Conservation (phyloP, 2,329 filamentous ascomycete species). For the Penicillium janthinellum region DNA sequence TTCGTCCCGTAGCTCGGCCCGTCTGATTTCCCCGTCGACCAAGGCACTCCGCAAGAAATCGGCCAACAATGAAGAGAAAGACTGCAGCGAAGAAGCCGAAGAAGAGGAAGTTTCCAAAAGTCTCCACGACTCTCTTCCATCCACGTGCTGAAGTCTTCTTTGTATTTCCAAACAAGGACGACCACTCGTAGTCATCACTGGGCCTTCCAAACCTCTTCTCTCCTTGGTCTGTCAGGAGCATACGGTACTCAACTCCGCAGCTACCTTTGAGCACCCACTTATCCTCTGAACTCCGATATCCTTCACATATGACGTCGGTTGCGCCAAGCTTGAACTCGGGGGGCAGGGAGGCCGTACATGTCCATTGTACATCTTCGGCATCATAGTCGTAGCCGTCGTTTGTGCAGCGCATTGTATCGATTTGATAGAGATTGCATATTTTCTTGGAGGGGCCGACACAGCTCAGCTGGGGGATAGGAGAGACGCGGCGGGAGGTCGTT, state of each 20-base stretch:
- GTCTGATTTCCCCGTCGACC: constrained; percentile 23
- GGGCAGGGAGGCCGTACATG: constrained; percentile 69
- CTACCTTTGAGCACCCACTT: constrained; percentile 86
- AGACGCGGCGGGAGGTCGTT: constrained; percentile 75
- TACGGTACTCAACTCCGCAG: constrained; percentile 86
- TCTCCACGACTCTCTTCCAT: constrained; percentile 6
- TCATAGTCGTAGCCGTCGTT: constrained; percentile 83
- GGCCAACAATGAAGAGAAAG: constrained; percentile 33
- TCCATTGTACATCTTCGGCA: constrained; percentile 84
- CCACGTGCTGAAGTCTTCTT: constrained; percentile 8
- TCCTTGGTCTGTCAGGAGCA: constrained; percentile 76
- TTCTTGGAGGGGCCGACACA: constrained; percentile 68
- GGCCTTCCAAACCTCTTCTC: constrained; percentile 68
- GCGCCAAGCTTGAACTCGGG: constrained; percentile 72
- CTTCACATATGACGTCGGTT: constrained; percentile 92
- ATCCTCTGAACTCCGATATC: constrained; percentile 75
- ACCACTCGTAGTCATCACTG: constrained; percentile 36
- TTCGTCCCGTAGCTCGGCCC: constrained; percentile 21
- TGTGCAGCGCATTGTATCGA: constrained; percentile 85
- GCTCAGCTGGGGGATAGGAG: constrained; percentile 74
- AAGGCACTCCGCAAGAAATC: constrained; percentile 29
- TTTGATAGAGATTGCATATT: constrained; percentile 68
- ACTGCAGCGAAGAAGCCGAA: constrained; percentile 35
- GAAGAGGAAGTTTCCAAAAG: constrained; percentile 35
- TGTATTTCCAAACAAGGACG: constrained; percentile 12